Base-by-base conservation (phyloP, 2,329 filamentous ascomycete species). In the Sordariomycetes sp. region DNA sequence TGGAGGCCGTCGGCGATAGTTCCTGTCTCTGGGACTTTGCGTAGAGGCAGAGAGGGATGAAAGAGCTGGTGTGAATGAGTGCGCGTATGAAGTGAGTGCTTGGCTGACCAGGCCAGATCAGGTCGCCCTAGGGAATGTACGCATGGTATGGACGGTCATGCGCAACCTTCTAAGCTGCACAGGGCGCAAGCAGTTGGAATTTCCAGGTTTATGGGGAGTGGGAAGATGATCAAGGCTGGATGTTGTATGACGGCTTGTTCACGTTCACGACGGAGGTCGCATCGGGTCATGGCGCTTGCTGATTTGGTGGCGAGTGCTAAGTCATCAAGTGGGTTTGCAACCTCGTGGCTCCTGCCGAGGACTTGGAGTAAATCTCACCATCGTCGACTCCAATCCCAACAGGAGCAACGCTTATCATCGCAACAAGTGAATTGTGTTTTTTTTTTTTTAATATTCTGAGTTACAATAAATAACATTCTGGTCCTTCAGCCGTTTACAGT, bases 51-150 rank as follows among this genome's bases (percentile, higher is more conserved):
- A 32, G 35, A n/a, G 22, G 22, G 54, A 32, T 48, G 43, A 2
- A 14, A 32, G 8, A 12, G 55, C 28, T 51, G 53, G 18, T 50
- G 43, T 50, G 48, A 40, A 34, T 52, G 43, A 43, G 22, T 20
- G 8, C 10, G 32, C 11, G 35, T 32, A n/a, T 32, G 40, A 10
- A 16, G n/a, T 18, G 48, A 35, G 32, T 40, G 22, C 37, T 22
- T 58, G 51, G 56, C 56, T 54, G 18, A 24, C 51, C n/a, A 54
- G 51, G 56, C 56, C 56, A 24, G 34, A 46, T 58, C 51, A 58
- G 18, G 51, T 35, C 16, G 32, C 16, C 12, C 34, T 20, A 43
- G 20, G 11, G 16, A 18, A 25, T 18, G 32, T 35, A 22, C 35
- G 10, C 56, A 58, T 58, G 24, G 50, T 58, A 43, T 22, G 18